Conservation (phyloP, 257 asterid species). For the Solanum ossicruentum region DNA sequence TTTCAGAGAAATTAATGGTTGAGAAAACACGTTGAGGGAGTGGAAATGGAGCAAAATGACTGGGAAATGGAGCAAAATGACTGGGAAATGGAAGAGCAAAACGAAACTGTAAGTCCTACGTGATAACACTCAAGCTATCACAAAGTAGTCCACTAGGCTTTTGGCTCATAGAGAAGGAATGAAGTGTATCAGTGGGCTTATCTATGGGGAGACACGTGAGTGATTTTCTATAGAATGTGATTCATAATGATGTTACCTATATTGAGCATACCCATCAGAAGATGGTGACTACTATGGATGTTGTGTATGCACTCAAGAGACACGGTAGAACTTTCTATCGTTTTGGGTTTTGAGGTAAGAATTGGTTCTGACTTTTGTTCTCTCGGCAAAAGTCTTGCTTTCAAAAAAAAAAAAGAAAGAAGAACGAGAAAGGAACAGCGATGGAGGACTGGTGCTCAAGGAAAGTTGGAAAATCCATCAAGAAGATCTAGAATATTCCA, state of each 20-base stretch:
- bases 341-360: constrained; percentile 7
- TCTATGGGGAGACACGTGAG: constrained; percentile 15
- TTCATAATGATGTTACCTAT: constrained; percentile 14
- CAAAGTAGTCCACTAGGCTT: constrained; percentile 1
- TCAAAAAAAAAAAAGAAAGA: constrained; percentile 1
- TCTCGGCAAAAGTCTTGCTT: constrained; percentile 8
- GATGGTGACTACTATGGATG: constrained; percentile 18
- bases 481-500: neutral
- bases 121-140: neutral
- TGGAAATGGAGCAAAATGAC: constrained; percentile 16
- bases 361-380: neutral
- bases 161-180: constrained; percentile 19
- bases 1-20: neutral
- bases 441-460: neutral
- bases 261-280: constrained; percentile 19
- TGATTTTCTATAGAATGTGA: constrained; percentile 16
- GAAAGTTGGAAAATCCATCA: neutral
- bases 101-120: neutral
- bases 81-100: neutral
- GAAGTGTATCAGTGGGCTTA: constrained; percentile 14
- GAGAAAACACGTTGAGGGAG: neutral
- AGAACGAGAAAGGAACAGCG: neutral
- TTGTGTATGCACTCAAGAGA: constrained; percentile 11
- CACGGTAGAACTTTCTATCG: constrained; percentile 13
- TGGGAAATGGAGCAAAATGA: neutral